Evolutionary conservation across 345 rosid genomes (phyloP).

Genomic region (Aethionema arabicum): DNA sequence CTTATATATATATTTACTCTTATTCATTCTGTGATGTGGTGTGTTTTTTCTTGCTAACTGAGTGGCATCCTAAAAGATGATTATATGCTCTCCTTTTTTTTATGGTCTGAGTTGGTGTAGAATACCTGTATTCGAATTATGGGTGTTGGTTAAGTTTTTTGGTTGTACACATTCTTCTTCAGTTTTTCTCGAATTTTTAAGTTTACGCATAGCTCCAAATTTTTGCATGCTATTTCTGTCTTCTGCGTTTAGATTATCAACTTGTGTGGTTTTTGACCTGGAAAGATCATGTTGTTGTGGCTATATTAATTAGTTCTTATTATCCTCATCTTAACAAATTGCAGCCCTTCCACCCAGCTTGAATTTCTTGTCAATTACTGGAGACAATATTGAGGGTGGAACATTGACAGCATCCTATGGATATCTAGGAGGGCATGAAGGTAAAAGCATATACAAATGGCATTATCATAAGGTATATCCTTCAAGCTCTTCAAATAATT

Average conservation of each 20-base stretch:
- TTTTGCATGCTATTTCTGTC: slow-evolving; percentile 6
- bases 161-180: too few relatives aligned
- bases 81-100: not conserved
- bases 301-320: slow-evolving; percentile 7
- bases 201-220: slow-evolving; percentile 4
- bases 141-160: not conserved
- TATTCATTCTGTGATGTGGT: slow-evolving; percentile 2
- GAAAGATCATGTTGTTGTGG: not conserved
- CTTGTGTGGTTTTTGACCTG: slow-evolving; percentile 2
- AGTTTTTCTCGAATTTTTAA: not conserved
- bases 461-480: slow-evolving; percentile 80
- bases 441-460: slow-evolving; percentile 86
- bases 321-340: slow-evolving; percentile 25
- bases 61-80: not conserved
- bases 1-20: not conserved
- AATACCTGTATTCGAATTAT: not conserved
- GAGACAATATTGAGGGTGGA: slow-evolving; percentile 81
- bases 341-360: slow-evolving; percentile 97
- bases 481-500: slow-evolving; percentile 14
- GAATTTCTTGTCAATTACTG: slow-evolving; percentile 88
- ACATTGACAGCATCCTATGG: slow-evolving; percentile 93
- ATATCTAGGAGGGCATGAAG: slow-evolving; percentile 95
- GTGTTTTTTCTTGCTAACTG: not conserved
- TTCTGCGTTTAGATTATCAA: not conserved
- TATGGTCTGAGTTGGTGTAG: not conserved